A percentile compares a stretch with the other conserved stretches of the same genome.
Evolutionary conservation across 2,329 filamentous ascomycete species (phyloP).

Genomic region (Madurella mycetomatis): DNA sequence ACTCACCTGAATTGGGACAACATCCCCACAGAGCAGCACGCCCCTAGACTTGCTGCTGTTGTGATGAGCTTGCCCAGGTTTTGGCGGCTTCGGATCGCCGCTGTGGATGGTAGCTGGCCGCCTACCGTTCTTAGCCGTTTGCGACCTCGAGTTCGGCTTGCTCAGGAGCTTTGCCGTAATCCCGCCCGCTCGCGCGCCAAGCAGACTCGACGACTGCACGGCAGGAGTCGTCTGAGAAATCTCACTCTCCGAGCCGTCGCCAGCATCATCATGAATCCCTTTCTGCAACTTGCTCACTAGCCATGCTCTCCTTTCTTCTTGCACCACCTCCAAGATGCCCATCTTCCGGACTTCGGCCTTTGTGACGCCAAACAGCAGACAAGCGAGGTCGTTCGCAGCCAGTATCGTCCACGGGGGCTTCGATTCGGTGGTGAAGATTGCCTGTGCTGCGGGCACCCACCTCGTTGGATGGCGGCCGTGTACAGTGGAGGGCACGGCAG

Average conservation of each 20-base stretch:
- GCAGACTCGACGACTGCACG: slow-evolving; percentile 46
- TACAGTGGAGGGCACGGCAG: slow-evolving; percentile 53
- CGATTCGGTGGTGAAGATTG: slow-evolving; percentile 94
- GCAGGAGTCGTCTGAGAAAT: slow-evolving; percentile 35
- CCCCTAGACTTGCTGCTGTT: slow-evolving; percentile 63
- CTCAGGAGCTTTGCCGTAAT: slow-evolving; percentile 85
- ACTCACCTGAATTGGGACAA: slow-evolving; percentile 72
- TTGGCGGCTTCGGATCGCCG: slow-evolving; percentile 50
- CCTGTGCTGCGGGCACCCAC: slow-evolving; percentile 87
- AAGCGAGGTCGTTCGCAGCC: slow-evolving; percentile 92
- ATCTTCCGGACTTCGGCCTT: slow-evolving; percentile 90
- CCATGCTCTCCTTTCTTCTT: slow-evolving; percentile 84
- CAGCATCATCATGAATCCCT: slow-evolving; percentile 49
- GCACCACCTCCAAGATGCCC: slow-evolving; percentile 91
- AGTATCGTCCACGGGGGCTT: slow-evolving; percentile 92
- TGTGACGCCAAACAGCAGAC: slow-evolving; percentile 98
- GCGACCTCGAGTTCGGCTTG: slow-evolving; percentile 65
- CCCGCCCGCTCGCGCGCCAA: slow-evolving; percentile 67
- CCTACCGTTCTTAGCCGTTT: slow-evolving; percentile 51
- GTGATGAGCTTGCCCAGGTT: slow-evolving; percentile 58
- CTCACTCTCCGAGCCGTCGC: slow-evolving; percentile 36
- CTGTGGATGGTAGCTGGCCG: slow-evolving; percentile 62
- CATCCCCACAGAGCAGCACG: slow-evolving; percentile 89
- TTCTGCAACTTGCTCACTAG: slow-evolving; percentile 77
- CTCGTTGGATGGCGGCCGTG: slow-evolving; percentile 88